Evolutionary conservation across 75 land plant species (phyloP).

Genomic region (Pinus albicaulis): DNA sequence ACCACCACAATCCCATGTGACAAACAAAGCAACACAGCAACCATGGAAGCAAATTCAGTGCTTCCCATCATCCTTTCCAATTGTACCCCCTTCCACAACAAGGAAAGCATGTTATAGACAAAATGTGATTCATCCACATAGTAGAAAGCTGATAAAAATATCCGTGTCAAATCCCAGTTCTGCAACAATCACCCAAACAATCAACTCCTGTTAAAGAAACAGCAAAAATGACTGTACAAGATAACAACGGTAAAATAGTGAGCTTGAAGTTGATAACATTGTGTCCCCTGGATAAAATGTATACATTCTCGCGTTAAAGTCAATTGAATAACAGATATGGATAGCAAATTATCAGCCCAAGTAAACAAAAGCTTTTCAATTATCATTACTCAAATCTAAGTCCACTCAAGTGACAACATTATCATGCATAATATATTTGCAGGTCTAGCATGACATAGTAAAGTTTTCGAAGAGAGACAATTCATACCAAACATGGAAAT

Average conservation of each 20-base stretch:
- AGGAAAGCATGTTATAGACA: conserved; percentile 91
- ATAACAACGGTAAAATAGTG: neutral
- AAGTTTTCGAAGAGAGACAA: no score
- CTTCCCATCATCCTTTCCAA: conserved; percentile 88
- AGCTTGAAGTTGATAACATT: no score
- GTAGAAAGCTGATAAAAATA: conserved; percentile 81
- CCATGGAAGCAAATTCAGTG: conserved; percentile 74
- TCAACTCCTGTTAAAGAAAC: neutral
- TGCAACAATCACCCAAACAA: conserved; percentile 20
- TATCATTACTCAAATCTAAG: no score
- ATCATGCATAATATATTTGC: no score
- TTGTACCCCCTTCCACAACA: conserved; percentile 94
- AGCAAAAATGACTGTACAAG: neutral
- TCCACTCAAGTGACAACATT: no score
- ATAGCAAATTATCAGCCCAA: no score
- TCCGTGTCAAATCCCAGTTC: conserved; percentile 78
- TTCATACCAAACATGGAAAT: no score
- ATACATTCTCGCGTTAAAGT: no score
- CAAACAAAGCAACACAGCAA: conserved; percentile 62
- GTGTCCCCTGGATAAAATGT: neutral
- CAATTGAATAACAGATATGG: no score
- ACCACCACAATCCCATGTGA: conserved; percentile 78
- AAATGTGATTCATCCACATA: conserved; percentile 82
- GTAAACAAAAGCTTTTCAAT: no score
- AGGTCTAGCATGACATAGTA: no score